These are phyloP conservation scores for Dactylellina drechsleri DNA, from an alignment of 2,329 filamentous ascomycete species.

Conservation along the genomic window DNA sequence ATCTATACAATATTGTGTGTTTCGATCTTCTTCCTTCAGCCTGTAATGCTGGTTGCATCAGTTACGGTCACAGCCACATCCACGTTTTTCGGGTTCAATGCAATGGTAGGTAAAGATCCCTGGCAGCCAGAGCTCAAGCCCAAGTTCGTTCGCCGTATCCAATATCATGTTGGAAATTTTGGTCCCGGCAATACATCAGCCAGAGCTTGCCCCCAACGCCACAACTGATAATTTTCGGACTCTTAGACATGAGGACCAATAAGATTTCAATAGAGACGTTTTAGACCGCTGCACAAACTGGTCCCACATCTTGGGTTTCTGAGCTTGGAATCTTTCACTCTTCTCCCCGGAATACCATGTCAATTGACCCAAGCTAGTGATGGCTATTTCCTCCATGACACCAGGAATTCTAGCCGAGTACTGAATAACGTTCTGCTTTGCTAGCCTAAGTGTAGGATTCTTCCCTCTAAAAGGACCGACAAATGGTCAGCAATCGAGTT, in stretches of 20 bases:
- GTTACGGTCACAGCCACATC: conserved; percentile 52
- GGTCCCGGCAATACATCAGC: conserved; percentile 42
- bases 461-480: conserved; percentile 17
- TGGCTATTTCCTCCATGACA: conserved; percentile 30
- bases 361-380: conserved; percentile 26
- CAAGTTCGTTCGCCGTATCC: conserved; percentile 11
- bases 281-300: conserved; percentile 31
- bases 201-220: conserved; percentile 28
- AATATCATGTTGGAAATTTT: conserved; percentile 32
- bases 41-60: conserved; percentile 34
- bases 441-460: conserved; percentile 33
- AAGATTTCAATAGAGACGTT: conserved; percentile 24
- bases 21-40: conserved; percentile 45
- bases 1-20: conserved; percentile 18
- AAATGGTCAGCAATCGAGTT: conserved; percentile 42
- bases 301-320: conserved; percentile 46
- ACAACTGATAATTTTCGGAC: conserved; percentile 38
- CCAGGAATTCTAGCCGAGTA: conserved; percentile 54
- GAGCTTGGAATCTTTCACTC: conserved; percentile 19
- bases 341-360: conserved; percentile 44
- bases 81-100: conserved; percentile 31
- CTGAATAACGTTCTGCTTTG: conserved; percentile 35
- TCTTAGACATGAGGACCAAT: conserved; percentile 30
- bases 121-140: conserved; percentile 46
- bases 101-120: conserved; percentile 27